Evolutionary conservation across 2,329 filamentous ascomycete genomes (phyloP).

Genomic region (Tolypocladium pustulatum): DNA sequence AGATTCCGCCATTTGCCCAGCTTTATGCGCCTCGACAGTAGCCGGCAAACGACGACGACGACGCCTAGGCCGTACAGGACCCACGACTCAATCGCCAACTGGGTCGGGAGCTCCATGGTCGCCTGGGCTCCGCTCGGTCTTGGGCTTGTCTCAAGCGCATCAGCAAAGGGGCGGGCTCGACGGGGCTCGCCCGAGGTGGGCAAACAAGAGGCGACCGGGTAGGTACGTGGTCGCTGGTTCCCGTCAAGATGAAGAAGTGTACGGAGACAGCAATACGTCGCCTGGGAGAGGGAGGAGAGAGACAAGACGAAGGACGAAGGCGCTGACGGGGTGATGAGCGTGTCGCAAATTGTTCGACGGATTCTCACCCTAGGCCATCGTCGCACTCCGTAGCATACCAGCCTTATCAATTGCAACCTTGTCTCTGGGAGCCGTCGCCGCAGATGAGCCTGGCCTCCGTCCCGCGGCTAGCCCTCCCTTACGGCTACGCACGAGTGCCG

Average conservation of each 20-base stretch:
- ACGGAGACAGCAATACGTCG: background rate
- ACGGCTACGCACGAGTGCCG: no score
- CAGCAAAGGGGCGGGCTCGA: background rate
- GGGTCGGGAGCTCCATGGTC: constrained; percentile 15
- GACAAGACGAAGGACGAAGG: background rate
- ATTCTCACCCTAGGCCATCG: background rate
- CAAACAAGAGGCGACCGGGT: background rate
- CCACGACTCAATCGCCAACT: constrained; percentile 18
- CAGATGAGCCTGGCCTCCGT: background rate
- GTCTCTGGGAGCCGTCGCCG: background rate
- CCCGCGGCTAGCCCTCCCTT: background rate
- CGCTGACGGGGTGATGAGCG: background rate
- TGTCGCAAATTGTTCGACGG: background rate
- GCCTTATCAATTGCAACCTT: background rate
- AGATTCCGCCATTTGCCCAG: constrained; percentile 34
- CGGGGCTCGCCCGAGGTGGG: background rate
- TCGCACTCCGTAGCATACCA: background rate
- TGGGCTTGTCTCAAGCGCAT: background rate
- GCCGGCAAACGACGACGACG: constrained; percentile 12
- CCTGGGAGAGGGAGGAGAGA: background rate
- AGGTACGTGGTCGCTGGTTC: background rate
- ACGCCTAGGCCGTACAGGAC: constrained; percentile 16
- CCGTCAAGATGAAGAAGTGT: background rate
- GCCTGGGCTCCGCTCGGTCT: background rate
- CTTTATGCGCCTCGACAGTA: constrained; percentile 21